Evolutionary conservation across 352 stramenopile species (phyloP).

Genomic region (Vaucheria bursata): DNA sequence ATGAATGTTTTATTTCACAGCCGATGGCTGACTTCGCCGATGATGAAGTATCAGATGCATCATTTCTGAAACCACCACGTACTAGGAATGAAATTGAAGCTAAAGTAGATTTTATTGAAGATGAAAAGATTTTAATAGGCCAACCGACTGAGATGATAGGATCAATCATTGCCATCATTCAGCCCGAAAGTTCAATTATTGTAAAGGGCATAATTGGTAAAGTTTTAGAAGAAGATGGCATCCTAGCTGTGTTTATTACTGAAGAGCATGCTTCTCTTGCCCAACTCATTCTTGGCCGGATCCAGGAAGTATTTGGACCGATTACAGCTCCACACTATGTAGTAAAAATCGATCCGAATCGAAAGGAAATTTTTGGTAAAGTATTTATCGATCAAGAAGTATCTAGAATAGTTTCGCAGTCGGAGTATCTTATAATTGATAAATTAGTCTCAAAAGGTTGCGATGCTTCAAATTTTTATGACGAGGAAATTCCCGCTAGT

Average conservation of each 20-base stretch:
- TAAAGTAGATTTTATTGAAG: constrained; percentile 14
- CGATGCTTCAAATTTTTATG: constrained; percentile 19
- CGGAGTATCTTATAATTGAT: too few species aligned
- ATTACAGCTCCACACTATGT: constrained; percentile 30
- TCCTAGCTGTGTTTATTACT: not conserved
- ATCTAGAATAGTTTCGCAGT: too few species aligned
- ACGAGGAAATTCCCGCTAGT: constrained; percentile 15
- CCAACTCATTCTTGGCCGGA: constrained; percentile 17
- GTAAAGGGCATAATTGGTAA: constrained; percentile 10
- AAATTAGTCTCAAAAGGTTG: too few species aligned
- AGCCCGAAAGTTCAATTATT: constrained; percentile 23
- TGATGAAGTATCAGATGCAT: not conserved
- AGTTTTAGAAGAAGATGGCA: constrained; percentile 27
- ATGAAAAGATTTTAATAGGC: constrained; percentile 19
- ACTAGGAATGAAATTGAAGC: constrained; percentile 1
- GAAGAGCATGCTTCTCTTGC: not conserved
- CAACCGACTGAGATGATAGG: constrained; percentile 14
- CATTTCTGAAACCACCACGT: not conserved
- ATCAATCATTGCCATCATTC: constrained; percentile 19
- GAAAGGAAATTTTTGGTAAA: too few species aligned
- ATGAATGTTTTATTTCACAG: not conserved
- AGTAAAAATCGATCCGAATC: constrained; percentile 10
- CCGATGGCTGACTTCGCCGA: not conserved
- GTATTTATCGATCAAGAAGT: too few species aligned
- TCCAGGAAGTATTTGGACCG: constrained; percentile 42